These are phyloP conservation scores for Elaeagnus macrophylla DNA, from an alignment of 306 rosid genomes.

Conservation along the genomic window DNA sequence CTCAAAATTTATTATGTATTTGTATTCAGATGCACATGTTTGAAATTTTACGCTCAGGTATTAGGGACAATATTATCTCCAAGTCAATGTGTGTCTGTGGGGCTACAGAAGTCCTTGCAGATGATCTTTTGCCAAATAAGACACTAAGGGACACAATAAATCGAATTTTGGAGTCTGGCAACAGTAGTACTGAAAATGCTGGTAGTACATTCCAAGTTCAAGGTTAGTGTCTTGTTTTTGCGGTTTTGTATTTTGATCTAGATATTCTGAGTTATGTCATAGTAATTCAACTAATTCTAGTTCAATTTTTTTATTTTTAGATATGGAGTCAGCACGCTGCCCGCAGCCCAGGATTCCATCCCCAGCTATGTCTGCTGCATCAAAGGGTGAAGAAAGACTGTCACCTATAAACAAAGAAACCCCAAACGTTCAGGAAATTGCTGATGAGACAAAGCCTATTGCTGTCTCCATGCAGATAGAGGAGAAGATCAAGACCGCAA, in stretches of 20 bases:
- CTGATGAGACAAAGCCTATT: slow-evolving; percentile 41
- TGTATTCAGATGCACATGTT: slow-evolving; percentile 2
- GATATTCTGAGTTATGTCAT: not conserved
- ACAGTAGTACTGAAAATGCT: slow-evolving; percentile 90
- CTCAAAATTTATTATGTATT: not conserved
- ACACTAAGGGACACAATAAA: slow-evolving; percentile 87
- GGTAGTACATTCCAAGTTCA: slow-evolving; percentile 82
- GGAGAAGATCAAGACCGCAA: slow-evolving; percentile 48
- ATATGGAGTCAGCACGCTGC: slow-evolving; percentile 96
- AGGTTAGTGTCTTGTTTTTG: slow-evolving; percentile 45
- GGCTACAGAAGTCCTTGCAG: slow-evolving; percentile 81
- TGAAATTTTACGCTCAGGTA: slow-evolving; percentile 46
- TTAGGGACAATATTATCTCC: slow-evolving; percentile 70
- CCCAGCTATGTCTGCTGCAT: slow-evolving; percentile 85
- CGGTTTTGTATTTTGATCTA: slow-evolving; percentile 7
- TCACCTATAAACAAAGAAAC: slow-evolving; percentile 32
- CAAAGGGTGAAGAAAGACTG: slow-evolving; percentile 61
- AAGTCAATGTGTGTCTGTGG: slow-evolving; percentile 75
- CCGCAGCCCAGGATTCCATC: slow-evolving; percentile 81
- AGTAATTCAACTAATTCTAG: too few species aligned
- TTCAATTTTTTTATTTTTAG: too few species aligned
- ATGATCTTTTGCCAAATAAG: slow-evolving; percentile 92
- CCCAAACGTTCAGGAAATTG: slow-evolving; percentile 31
- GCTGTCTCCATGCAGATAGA: slow-evolving; percentile 43
- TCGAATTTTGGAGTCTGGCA: slow-evolving; percentile 89